phyloP scores from a whole-genome alignment of 441 rosid species.

The Syzygium malaccense region DNA sequence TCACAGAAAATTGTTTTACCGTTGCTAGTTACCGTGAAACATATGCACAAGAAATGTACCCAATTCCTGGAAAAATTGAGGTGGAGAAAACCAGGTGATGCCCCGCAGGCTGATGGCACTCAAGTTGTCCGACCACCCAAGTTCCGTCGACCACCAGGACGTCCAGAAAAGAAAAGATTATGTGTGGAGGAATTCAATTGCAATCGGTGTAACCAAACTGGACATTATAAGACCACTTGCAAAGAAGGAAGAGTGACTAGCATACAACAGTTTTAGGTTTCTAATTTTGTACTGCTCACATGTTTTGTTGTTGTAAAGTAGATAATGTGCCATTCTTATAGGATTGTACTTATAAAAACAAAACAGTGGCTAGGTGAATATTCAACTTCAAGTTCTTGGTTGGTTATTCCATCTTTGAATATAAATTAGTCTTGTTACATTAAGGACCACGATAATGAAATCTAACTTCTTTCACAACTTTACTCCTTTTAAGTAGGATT shows the following conservation, averaged over 20 bases:
- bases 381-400: neutral
- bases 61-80: constrained; percentile 25
- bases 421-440: neutral
- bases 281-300: neutral
- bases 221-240: constrained; percentile 60
- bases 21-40: constrained; percentile 35
- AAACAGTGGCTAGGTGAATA: neutral
- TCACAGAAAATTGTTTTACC: constrained; percentile 42
- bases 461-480: neutral
- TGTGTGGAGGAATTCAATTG: constrained; percentile 39
- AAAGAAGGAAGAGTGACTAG: constrained; percentile 28
- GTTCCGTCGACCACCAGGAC: constrained; percentile 44
- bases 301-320: neutral
- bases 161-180: constrained; percentile 50
- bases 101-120: constrained; percentile 12
- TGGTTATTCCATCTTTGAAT: neutral
- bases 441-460: neutral
- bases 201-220: constrained; percentile 48
- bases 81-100: constrained; percentile 29
- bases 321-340: neutral
- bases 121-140: constrained; percentile 46
- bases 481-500: neutral
- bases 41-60: constrained; percentile 30
- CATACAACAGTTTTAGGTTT: constrained; percentile 33
- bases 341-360: neutral